These are phyloP conservation scores for Cordyceps militaris DNA, from an alignment of 2,329 filamentous ascomycete genomes.

Conservation along the genomic window DNA sequence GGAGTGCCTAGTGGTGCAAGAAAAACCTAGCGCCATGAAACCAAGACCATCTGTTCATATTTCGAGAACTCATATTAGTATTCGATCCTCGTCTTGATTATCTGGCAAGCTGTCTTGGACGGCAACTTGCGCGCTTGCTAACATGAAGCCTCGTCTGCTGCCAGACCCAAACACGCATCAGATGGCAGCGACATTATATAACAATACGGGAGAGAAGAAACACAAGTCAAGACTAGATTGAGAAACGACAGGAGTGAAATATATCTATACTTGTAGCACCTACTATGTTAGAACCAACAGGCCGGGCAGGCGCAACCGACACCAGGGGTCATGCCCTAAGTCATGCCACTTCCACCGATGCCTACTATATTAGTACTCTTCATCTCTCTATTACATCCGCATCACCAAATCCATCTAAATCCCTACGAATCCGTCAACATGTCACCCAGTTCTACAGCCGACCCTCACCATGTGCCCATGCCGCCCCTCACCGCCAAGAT, in stretches of 20 bases:
- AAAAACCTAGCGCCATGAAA: background rate
- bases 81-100: no score
- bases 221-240: no score
- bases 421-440: background rate
- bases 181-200: no score
- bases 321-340: background rate
- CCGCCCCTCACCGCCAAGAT: background rate
- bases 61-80: no score
- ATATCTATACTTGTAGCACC: background rate
- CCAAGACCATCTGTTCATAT: no score
- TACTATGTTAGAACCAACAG: background rate
- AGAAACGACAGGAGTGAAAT: background rate
- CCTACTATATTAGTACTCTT: background rate
- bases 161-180: no score
- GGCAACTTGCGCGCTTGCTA: no score
- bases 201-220: no score
- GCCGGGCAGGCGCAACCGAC: background rate
- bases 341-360: background rate
- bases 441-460: background rate
- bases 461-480: background rate
- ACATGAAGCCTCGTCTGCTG: no score
- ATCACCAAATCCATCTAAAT: background rate
- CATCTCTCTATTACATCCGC: background rate
- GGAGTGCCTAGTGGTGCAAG: no score
- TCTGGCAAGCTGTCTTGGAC: no score